Evolutionary conservation across 805 yeast species (phyloP).

Genomic region (Candida khao-thaluensis): DNA sequence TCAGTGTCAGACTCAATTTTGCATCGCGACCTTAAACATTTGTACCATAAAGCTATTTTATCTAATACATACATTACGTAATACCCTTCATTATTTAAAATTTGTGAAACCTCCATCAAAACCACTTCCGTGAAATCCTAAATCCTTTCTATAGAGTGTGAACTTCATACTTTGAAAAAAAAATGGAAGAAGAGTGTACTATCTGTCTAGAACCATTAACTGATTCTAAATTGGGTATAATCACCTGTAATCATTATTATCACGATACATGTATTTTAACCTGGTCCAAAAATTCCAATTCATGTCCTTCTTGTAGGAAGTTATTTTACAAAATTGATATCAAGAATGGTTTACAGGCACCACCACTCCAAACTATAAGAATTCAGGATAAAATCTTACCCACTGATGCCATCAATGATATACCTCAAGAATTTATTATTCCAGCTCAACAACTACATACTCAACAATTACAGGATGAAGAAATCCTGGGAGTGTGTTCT

Average conservation of each 20-base stretch:
- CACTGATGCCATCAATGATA: constrained; percentile 36
- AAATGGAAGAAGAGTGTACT: constrained; percentile 45
- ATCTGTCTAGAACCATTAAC: constrained; percentile 51
- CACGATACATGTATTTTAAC: constrained; percentile 56
- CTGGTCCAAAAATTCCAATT: constrained; percentile 58
- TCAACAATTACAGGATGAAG: not conserved
- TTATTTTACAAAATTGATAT: constrained; percentile 37
- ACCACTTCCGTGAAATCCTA: no score
- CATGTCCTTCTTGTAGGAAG: constrained; percentile 62
- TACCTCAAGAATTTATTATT: constrained; percentile 38
- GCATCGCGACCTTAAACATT: constrained; percentile 4
- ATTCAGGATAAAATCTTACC: constrained; percentile 33
- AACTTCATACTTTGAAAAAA: no score
- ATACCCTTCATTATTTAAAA: no score
- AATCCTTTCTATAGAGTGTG: no score
- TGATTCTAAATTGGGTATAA: constrained; percentile 22
- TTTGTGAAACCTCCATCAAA: no score
- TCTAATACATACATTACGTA: no score
- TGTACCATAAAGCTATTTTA: no score
- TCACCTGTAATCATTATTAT: constrained; percentile 51
- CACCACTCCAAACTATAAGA: constrained; percentile 9
- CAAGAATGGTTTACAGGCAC: constrained; percentile 13
- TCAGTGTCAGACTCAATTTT: constrained; percentile 2
- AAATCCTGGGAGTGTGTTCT: constrained; percentile 13
- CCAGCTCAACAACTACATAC: constrained; percentile 11